Conservation (phyloP, 2,329 filamentous ascomycete species). For the Fusarium sp. region DNA sequence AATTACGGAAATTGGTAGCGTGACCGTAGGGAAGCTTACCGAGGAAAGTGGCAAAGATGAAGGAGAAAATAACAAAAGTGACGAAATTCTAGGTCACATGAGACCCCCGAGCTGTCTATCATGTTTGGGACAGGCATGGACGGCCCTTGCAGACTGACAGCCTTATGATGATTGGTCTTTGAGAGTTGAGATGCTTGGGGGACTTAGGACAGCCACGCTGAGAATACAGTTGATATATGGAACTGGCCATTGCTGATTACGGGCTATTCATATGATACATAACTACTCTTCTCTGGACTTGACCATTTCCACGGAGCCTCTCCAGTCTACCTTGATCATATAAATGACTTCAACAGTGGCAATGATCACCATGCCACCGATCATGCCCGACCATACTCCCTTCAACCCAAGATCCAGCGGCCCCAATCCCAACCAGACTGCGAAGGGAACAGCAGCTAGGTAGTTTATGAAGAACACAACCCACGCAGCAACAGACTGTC, state of each 20-base stretch:
- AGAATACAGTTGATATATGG: too few relatives aligned
- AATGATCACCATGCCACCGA: constrained; percentile 13
- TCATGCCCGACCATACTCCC: constrained; percentile 36
- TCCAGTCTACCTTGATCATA: constrained; percentile 33
- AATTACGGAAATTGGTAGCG: background rate
- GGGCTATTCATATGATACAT: background rate
- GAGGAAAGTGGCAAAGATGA: background rate
- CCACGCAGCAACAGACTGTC: constrained; percentile 31
- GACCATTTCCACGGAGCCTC: constrained; percentile 10
- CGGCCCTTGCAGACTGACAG: too few relatives aligned
- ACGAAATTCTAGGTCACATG: background rate
- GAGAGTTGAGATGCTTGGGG: too few relatives aligned
- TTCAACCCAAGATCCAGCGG: constrained; percentile 10
- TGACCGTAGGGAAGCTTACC: background rate
- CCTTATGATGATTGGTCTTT: background rate
- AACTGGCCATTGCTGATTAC: background rate
- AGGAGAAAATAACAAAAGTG: background rate
- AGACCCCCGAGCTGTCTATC: rapidly evolving
- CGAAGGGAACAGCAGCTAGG: constrained; percentile 30
- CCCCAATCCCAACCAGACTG: constrained; percentile 28
- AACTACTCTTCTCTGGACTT: constrained; percentile 30
- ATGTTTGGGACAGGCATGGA: too few relatives aligned
- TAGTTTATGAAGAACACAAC: constrained; percentile 37
- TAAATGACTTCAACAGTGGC: constrained; percentile 21
- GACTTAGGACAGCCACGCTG: too few relatives aligned